Evolutionary conservation across 495 filamentous ascomycete genomes (phyloP).

Genomic region (Lepraria neglecta): DNA sequence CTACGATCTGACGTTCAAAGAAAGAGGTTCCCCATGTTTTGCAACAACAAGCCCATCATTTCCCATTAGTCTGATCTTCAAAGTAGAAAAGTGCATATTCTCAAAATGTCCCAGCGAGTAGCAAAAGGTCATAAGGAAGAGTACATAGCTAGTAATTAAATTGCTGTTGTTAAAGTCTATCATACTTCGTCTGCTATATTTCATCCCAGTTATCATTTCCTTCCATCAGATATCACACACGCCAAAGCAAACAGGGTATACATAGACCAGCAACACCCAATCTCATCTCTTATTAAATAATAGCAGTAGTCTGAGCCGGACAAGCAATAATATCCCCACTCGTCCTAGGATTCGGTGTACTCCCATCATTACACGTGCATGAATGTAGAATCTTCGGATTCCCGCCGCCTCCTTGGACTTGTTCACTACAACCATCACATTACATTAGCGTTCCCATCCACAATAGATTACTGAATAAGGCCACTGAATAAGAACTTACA

Average conservation of each 20-base stretch:
- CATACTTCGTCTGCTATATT: too few species aligned
- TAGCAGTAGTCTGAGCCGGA: neutral
- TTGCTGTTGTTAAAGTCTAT: too few species aligned
- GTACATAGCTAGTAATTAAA: too few species aligned
- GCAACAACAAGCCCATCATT: too few species aligned
- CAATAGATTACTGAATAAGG: neutral
- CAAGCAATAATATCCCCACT: neutral
- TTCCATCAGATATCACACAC: neutral
- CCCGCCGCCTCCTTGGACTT: neutral
- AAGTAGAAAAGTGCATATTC: too few species aligned
- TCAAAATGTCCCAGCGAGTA: too few species aligned
- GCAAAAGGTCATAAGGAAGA: too few species aligned
- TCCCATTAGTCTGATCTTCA: too few species aligned
- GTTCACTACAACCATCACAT: neutral
- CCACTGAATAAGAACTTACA: neutral
- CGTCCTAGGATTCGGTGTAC: neutral
- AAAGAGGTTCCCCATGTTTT: too few species aligned
- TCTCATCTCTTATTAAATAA: neutral
- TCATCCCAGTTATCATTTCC: too few species aligned
- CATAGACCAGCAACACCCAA: neutral
- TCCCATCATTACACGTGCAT: neutral
- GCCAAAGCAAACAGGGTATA: neutral
- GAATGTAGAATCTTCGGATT: neutral
- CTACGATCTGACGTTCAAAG: too few species aligned
- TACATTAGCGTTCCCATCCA: neutral